A percentile compares a stretch with the other conserved stretches of the same genome.
These are phyloP conservation scores for Hymenoscyphus repandus DNA, from an alignment of 2,329 filamentous ascomycete genomes.

Conservation along the genomic window DNA sequence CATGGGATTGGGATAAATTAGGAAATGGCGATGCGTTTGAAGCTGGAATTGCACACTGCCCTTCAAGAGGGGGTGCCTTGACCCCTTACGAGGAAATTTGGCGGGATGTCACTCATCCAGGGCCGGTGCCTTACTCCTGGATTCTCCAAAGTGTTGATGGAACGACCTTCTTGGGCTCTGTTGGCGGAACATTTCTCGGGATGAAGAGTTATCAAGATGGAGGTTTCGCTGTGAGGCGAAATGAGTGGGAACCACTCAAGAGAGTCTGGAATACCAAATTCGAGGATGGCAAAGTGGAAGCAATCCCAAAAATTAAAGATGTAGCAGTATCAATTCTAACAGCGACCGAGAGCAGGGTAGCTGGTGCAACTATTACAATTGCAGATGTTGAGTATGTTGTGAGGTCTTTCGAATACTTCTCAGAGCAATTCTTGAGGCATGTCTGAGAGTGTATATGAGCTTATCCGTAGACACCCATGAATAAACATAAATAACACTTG, in stretches of 20 bases:
- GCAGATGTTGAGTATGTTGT: not conserved
- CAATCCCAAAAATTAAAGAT: not conserved
- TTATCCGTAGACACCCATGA: no score
- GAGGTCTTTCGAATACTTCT: not conserved
- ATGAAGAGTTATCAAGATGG: not conserved
- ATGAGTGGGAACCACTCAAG: not conserved
- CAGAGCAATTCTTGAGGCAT: not conserved
- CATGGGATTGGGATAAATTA: conserved; percentile 30
- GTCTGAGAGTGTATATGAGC: no score
- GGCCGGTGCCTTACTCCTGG: conserved; percentile 9
- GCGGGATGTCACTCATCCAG: conserved; percentile 1
- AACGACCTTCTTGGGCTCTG: not conserved
- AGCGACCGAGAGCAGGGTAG: not conserved
- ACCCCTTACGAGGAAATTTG: conserved; percentile 13
- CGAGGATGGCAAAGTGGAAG: not conserved
- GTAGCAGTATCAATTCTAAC: not conserved
- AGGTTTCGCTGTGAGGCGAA: not conserved
- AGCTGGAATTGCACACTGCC: conserved; percentile 33
- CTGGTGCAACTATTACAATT: not conserved
- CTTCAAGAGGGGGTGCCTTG: conserved; percentile 30
- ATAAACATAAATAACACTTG: no score
- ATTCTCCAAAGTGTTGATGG: conserved; percentile 7
- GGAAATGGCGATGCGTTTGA: conserved; percentile 36
- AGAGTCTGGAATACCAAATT: not conserved
- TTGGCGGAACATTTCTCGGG: conserved; percentile 2